Evolutionary conservation across 768 basidiomycete species (phyloP), one percentile per base, ranked within the genome.

Genomic region (Trametes cingulata): DNA sequence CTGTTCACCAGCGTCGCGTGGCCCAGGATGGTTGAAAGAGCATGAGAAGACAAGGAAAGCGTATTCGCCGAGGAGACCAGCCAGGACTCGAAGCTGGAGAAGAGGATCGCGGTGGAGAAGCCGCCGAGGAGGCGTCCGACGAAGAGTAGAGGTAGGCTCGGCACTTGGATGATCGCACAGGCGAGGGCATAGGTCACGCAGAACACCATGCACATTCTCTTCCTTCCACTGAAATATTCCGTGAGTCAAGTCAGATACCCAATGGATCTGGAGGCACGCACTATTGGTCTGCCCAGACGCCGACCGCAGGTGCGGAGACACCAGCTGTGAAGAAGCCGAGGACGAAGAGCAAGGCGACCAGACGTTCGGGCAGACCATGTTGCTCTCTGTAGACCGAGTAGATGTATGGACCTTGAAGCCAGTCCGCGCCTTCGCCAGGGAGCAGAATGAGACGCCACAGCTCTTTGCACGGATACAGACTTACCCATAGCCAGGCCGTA

Each of bases 211-310:
- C 89, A 91, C 14, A 90, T 70, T 56, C 76, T 80, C 60, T 82
- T 84, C 13, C 90, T 82, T 14, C 90, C 90, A 64, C 88, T 90
- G 62, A 9, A 57, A 15, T 14, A 9, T n/a, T n/a, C n/a, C 14
- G 45, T 33, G 17, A 15, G 3, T 45, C 48, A 48, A 13, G 13
- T 8, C 9, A 20, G 35, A 4, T 35, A 24, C 19, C 19, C 1
- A 17, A 20, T 39, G 57, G 8, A 29, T 9, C 0, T 7, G n/a
- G 10, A 37, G 12, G 66, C 7, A 78, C 85, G 60, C 61, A 86
- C 88, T 88, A 80, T 69, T 87, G 84, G 69, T 90, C 90, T 8
- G 89, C 90, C 89, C 87, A 90, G 10, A 83, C 84, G 9, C 90
- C 90, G 0, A 91, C 82, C 3, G 89, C 67, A 3, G 90, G 90